phyloP scores from a whole-genome alignment of 352 stramenopile species.

The Phytophthora nicotianae region DNA sequence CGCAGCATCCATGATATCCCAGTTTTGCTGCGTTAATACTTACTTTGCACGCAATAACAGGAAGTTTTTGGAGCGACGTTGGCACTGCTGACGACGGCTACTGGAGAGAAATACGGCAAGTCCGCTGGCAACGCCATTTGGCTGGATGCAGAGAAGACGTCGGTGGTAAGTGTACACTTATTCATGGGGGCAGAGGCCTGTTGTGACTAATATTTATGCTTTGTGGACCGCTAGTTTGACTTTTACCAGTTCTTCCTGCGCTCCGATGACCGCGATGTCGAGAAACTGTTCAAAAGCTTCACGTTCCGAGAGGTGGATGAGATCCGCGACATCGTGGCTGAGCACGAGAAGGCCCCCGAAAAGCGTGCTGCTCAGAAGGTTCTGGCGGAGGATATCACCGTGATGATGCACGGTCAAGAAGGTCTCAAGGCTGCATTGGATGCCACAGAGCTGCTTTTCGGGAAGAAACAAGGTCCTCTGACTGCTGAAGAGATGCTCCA shows the following conservation, averaged over 20 bases:
- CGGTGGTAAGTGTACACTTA: conserved; percentile 87
- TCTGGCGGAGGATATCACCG: conserved; percentile 86
- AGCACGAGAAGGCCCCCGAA: conserved; percentile 80
- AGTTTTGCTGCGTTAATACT: neutral
- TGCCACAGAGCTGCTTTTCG: conserved; percentile 73
- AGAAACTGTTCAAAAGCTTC: conserved; percentile 97
- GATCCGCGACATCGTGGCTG: conserved; percentile 88
- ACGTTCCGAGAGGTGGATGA: conserved; percentile 96
- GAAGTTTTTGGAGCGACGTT: conserved; percentile 96
- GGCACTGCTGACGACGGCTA: conserved; percentile 96
- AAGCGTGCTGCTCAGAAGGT: conserved; percentile 77
- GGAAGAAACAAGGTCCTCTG: conserved; percentile 62
- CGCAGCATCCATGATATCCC: conserved; percentile 14
- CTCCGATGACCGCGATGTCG: conserved; percentile 91
- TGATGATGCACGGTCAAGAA: conserved; percentile 93
- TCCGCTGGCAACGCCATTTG: conserved; percentile 98
- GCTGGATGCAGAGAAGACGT: conserved; percentile 95
- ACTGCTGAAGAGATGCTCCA: conserved; percentile 69
- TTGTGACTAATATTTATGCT: conserved; percentile 3
- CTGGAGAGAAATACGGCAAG: conserved; percentile 99
- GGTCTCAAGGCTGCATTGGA: conserved; percentile 69
- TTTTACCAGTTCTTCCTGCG: conserved; percentile 95
- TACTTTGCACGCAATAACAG: conserved; percentile 22
- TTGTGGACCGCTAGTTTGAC: conserved; percentile 66
- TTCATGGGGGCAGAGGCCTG: neutral